Conservation (phyloP, 768 basidiomycete species). For the Obba rivulosa region DNA sequence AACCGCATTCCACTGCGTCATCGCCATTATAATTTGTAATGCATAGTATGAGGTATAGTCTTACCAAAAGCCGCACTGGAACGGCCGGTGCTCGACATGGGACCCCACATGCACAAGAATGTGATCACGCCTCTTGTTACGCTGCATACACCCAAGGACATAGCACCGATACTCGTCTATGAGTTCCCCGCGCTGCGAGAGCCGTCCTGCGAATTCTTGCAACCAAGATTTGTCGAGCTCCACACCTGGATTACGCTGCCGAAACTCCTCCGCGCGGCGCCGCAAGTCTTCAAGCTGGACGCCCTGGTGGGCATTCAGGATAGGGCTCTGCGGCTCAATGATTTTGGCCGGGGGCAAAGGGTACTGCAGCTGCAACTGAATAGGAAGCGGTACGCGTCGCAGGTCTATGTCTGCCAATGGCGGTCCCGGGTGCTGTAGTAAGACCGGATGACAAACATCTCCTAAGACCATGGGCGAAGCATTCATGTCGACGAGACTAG, state of each 20-base stretch:
- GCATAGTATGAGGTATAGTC: background rate
- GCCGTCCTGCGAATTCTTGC: constrained; percentile 60
- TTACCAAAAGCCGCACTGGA: constrained; percentile 60
- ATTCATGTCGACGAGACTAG: background rate
- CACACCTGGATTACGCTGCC: constrained; percentile 44
- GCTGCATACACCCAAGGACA: constrained; percentile 57
- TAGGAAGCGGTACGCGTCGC: background rate
- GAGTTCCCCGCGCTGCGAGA: constrained; percentile 52
- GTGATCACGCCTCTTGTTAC: constrained; percentile 69
- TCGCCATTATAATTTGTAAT: background rate
- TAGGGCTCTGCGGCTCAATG: constrained; percentile 29
- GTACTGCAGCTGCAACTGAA: background rate
- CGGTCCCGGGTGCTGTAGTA: background rate
- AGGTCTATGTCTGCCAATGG: background rate
- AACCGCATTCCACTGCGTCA: constrained; percentile 55
- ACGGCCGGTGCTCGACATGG: constrained; percentile 65
- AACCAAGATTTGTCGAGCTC: constrained; percentile 66
- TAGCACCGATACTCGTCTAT: constrained; percentile 65
- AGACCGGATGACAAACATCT: background rate
- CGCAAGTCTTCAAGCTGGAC: constrained; percentile 49
- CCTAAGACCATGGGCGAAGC: background rate
- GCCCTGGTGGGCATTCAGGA: constrained; percentile 62
- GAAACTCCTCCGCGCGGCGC: constrained; percentile 50
- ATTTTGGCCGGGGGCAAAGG: background rate
- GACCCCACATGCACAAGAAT: constrained; percentile 71